Conservation (phyloP, 2,329 filamentous ascomycete species). For the Cercospora zeae-maydis region DNA sequence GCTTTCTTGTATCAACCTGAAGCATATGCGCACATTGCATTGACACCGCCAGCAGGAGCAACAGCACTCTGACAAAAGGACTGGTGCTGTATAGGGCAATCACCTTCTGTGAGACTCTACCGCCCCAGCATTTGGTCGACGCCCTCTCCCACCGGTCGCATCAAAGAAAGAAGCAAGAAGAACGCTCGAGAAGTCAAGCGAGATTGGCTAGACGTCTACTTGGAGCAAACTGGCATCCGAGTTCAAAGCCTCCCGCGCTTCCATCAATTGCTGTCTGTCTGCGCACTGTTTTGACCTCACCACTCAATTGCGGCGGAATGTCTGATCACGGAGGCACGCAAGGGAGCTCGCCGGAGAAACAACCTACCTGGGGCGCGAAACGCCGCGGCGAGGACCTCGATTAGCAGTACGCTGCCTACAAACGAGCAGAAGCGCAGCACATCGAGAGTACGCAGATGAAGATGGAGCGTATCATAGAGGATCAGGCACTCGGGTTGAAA, state of each 20-base stretch:
- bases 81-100: no score
- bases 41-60: no score
- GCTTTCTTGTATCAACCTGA: no score
- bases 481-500: not conserved
- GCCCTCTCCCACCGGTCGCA: not conserved
- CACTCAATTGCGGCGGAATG: not conserved
- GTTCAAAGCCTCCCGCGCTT: not conserved
- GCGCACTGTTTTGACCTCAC: not conserved
- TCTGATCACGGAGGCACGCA: not conserved
- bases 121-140: no score
- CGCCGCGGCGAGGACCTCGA: not conserved
- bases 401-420: not conserved
- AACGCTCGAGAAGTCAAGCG: no score
- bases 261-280: not conserved
- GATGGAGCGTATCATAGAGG: not conserved
- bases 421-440: not conserved
- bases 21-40: no score
- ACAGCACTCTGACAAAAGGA: no score
- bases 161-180: no score
- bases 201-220: no score
- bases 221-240: not conserved
- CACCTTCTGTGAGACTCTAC: no score
- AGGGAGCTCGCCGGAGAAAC: not conserved
- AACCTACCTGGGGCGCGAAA: not conserved
- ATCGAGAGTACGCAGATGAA: not conserved